Evolutionary conservation across 2,329 filamentous ascomycete species (phyloP).

Genomic region (Didymella lethalis): DNA sequence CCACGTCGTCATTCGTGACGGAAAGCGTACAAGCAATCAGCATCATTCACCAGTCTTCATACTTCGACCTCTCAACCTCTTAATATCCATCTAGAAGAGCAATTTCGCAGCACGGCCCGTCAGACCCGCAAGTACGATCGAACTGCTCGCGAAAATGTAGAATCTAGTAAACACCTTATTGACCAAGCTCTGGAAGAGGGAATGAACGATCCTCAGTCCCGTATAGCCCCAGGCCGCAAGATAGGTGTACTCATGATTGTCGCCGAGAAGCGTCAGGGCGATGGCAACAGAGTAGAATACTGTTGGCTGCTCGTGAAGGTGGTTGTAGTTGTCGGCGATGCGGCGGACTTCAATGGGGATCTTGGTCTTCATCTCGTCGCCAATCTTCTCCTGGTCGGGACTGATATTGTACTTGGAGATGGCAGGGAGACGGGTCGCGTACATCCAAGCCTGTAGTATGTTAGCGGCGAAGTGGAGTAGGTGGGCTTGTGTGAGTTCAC

Average conservation of each 20-base stretch:
- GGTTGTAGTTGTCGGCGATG: constrained; percentile 21
- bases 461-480: background rate
- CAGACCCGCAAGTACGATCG: constrained; percentile 14
- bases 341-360: constrained; percentile 20
- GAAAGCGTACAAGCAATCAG: background rate
- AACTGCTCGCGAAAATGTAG: constrained; percentile 19
- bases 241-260: constrained; percentile 20
- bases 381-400: constrained; percentile 8
- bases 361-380: constrained; percentile 18
- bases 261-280: constrained; percentile 16
- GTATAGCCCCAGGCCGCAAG: constrained; percentile 22
- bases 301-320: constrained; percentile 19
- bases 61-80: background rate
- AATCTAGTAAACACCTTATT: constrained; percentile 18
- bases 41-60: background rate
- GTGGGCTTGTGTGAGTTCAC: constrained; percentile 1
- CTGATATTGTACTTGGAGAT: constrained; percentile 20
- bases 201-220: constrained; percentile 17
- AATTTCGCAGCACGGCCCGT: constrained; percentile 16
- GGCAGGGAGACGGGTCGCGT: constrained; percentile 19
- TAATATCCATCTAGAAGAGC: constrained; percentile 5
- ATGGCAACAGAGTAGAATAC: constrained; percentile 19
- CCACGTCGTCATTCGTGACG: background rate
- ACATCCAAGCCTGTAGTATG: constrained; percentile 15
- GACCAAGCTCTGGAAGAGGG: constrained; percentile 21